These are phyloP conservation scores for Symbiodinium pilosum DNA, from an alignment of 73 alveolate species.

Conservation along the genomic window DNA sequence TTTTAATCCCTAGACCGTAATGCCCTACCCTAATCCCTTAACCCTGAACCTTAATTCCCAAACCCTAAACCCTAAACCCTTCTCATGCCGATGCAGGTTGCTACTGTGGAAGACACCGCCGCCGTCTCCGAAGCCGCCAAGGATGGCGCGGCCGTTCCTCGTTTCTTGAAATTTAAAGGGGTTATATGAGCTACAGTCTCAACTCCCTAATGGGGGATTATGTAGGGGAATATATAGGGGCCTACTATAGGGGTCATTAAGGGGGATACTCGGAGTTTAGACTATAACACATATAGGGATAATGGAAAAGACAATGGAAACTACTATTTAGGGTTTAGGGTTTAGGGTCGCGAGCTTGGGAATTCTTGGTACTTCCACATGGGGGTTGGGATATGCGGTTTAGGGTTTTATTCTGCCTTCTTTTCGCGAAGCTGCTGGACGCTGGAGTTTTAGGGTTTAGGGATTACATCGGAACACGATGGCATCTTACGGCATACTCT, in stretches of 20 bases:
- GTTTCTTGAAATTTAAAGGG: no score
- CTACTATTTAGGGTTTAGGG: background rate
- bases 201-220: no score
- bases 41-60: background rate
- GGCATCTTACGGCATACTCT: no score
- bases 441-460: background rate
- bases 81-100: background rate
- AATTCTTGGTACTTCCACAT: no score
- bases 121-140: slow-evolving; percentile 80
- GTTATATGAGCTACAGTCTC: no score
- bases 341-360: no score
- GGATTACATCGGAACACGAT: no score
- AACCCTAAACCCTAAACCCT: background rate
- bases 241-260: no score
- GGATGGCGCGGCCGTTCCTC: slow-evolving; percentile 86
- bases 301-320: no score
- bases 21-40: background rate
- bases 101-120: slow-evolving; percentile 89
- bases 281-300: no score
- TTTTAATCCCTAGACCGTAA: background rate
- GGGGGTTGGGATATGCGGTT: background rate
- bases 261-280: no score
- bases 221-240: no score
- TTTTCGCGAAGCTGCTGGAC: background rate
- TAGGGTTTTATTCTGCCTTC: background rate